These are phyloP conservation scores for Chrysanthemum makinoi DNA, from an alignment of 129 eudicot genomes.

Conservation along the genomic window DNA sequence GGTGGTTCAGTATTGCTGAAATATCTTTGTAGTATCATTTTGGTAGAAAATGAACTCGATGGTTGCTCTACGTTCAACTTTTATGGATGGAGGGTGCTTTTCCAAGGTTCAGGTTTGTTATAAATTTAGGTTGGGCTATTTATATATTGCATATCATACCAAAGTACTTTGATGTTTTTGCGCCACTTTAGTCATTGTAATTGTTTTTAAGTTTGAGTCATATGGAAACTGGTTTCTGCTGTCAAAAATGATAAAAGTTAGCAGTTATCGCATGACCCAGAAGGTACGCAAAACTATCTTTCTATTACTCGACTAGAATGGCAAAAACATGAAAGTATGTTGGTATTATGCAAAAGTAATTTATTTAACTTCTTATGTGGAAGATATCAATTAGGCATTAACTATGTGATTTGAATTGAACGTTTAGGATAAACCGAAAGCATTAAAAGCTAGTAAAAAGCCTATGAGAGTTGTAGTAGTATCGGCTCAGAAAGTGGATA, in stretches of 20 bases:
- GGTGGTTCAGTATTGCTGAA: neutral
- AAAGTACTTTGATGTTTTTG: too few relatives aligned
- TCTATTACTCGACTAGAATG: too few relatives aligned
- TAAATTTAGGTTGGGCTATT: too few relatives aligned
- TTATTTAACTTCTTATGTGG: conserved; percentile 4
- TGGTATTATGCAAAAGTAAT: too few relatives aligned
- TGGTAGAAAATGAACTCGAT: conserved; percentile 36
- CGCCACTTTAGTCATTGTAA: too few relatives aligned
- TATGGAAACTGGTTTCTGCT: too few relatives aligned
- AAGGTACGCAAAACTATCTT: too few relatives aligned
- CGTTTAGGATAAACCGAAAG: conserved; percentile 42
- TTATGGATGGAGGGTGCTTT: conserved; percentile 30
- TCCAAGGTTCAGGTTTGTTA: conserved; percentile 41
- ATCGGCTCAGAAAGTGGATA: conserved; percentile 48
- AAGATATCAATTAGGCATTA: neutral
- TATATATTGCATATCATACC: too few relatives aligned
- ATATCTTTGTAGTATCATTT: conserved; percentile 4
- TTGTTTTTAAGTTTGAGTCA: too few relatives aligned
- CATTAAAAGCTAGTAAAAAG: conserved; percentile 30
- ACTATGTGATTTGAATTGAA: conserved; percentile 11
- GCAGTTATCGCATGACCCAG: too few relatives aligned
- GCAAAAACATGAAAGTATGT: too few relatives aligned
- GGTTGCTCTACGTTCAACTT: conserved; percentile 34
- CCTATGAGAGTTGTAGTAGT: conserved; percentile 43
- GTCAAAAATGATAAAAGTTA: too few relatives aligned